Conservation (phyloP, 2,329 filamentous ascomycete genomes). For the Ilyonectria robusta region DNA sequence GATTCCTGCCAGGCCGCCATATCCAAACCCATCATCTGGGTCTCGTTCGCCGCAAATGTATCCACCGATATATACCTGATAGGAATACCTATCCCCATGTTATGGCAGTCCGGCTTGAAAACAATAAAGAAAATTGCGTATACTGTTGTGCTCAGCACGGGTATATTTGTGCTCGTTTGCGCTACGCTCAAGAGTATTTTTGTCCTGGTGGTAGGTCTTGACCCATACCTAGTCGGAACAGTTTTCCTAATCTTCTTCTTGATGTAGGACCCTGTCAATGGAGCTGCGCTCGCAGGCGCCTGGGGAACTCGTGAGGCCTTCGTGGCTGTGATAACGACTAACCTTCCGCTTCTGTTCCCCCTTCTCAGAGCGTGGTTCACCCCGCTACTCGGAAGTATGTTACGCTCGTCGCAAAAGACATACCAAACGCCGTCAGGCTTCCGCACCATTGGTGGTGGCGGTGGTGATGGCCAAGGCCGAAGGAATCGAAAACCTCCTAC, state of each 20-base stretch:
- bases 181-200: conserved; percentile 56
- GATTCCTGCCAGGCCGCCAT: conserved; percentile 64
- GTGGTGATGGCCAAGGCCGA: conserved; percentile 44
- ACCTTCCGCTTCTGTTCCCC: conserved; percentile 60
- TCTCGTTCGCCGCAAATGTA: conserved; percentile 65
- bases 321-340: conserved; percentile 58
- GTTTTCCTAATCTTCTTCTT: background rate
- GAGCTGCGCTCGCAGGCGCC: conserved; percentile 54
- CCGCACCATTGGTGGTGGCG: conserved; percentile 58
- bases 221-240: background rate
- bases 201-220: conserved; percentile 52
- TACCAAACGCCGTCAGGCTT: conserved; percentile 56
- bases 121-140: conserved; percentile 55
- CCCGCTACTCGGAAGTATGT: conserved; percentile 46
- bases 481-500: conserved; percentile 51
- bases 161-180: conserved; percentile 57
- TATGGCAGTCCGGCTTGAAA: conserved; percentile 54
- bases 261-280: conserved; percentile 54
- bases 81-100: conserved; percentile 68
- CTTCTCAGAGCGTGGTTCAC: conserved; percentile 57
- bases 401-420: conserved; percentile 54
- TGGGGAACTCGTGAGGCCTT: conserved; percentile 60
- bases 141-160: conserved; percentile 55
- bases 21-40: conserved; percentile 64
- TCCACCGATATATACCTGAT: conserved; percentile 71